These are phyloP conservation scores for Agaricus subrufescens DNA, from an alignment of 768 basidiomycete species.

Conservation along the genomic window DNA sequence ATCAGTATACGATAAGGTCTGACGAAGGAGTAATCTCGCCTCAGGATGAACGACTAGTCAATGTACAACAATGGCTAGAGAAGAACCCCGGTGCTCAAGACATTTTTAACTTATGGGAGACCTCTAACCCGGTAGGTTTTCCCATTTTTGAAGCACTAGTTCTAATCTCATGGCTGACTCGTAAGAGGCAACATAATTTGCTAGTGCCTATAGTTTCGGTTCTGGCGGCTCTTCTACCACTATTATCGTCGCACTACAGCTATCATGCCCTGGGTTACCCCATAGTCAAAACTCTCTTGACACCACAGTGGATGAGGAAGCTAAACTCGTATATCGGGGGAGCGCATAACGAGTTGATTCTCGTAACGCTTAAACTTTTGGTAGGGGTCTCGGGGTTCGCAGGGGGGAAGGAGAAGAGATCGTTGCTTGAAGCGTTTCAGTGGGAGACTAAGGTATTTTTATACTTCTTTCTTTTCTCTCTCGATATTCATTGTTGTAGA, in stretches of 20 bases:
- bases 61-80: slow-evolving; percentile 63
- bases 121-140: slow-evolving; percentile 40
- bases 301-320: slow-evolving; percentile 47
- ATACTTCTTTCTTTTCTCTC: slow-evolving; percentile 5
- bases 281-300: slow-evolving; percentile 57
- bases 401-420: slow-evolving; percentile 59
- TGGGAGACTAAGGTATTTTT: slow-evolving; percentile 71
- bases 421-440: slow-evolving; percentile 62
- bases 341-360: slow-evolving; percentile 58
- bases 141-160: background rate
- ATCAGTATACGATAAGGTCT: slow-evolving; percentile 52
- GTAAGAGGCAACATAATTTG: background rate
- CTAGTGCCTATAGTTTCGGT: slow-evolving; percentile 27
- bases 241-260: slow-evolving; percentile 66
- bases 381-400: slow-evolving; percentile 58
- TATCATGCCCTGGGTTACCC: slow-evolving; percentile 60
- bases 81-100: slow-evolving; percentile 51
- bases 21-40: slow-evolving; percentile 44
- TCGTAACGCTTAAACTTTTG: slow-evolving; percentile 63
- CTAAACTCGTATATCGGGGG: slow-evolving; percentile 62
- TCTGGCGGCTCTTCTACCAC: slow-evolving; percentile 52
- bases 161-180: background rate
- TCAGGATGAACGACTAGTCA: slow-evolving; percentile 54
- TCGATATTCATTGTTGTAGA: slow-evolving; percentile 29
- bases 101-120: slow-evolving; percentile 61